Percentiles rank a stretch among this genome's conserved stretches.
Conservation (phyloP, 2,329 filamentous ascomycete species). For the Paracorniculantispora psalliotae region DNA sequence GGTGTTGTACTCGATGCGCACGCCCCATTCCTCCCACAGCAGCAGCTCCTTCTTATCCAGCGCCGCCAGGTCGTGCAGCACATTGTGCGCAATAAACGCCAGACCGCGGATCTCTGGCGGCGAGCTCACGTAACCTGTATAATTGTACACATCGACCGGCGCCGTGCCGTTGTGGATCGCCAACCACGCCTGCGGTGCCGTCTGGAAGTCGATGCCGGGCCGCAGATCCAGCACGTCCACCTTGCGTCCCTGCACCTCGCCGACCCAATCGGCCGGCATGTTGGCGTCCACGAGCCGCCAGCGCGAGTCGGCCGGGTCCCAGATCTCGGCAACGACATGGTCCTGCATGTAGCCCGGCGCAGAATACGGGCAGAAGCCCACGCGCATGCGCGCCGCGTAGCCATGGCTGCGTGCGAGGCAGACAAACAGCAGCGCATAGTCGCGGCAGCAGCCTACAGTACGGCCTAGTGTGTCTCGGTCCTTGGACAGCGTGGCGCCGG, state of each 20-base stretch:
- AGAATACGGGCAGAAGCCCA: conserved; percentile 11
- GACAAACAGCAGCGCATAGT: conserved; percentile 7
- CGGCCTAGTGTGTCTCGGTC: background rate
- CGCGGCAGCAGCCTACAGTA: conserved; percentile 13
- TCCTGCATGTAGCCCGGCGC: background rate
- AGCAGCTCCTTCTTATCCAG: conserved; percentile 12
- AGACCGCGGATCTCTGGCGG: background rate
- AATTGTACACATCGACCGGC: background rate
- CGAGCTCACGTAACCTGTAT: background rate
- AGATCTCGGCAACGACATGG: conserved; percentile 13
- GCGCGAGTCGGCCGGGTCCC: conserved; percentile 8
- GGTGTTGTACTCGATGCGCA: background rate
- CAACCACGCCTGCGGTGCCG: background rate
- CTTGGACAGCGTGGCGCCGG: background rate
- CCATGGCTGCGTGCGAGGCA: conserved; percentile 2
- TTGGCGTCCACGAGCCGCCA: conserved; percentile 14
- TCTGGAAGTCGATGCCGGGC: conserved; percentile 7
- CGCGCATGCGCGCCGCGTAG: conserved; percentile 4
- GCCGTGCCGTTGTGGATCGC: background rate
- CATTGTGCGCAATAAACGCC: conserved; percentile 1
- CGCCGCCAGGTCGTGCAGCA: background rate
- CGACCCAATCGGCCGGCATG: background rate
- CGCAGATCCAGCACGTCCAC: conserved; percentile 3
- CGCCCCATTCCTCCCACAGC: conserved; percentile 8
- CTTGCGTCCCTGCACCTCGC: background rate